These are phyloP conservation scores for Cyberlindnera petersonii DNA, from an alignment of 805 yeast species.

Conservation along the genomic window DNA sequence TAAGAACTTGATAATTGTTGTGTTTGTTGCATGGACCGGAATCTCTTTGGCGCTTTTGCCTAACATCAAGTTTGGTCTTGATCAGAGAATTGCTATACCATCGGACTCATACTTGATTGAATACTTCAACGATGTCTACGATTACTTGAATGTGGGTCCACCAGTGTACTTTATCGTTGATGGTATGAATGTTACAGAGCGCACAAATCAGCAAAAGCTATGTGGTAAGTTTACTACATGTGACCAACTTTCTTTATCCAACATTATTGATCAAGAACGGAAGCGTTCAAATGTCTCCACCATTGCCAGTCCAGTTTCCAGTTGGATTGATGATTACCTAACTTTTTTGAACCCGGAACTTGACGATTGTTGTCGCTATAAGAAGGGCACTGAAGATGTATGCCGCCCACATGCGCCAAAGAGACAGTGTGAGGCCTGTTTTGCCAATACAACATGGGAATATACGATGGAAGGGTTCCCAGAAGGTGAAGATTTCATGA, in stretches of 20 bases:
- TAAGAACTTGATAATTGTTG: conserved; percentile 43
- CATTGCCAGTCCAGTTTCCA: conserved; percentile 77
- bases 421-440: conserved; percentile 73
- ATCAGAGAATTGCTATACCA: conserved; percentile 87
- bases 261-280: conserved; percentile 80
- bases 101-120: conserved; percentile 73
- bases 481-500: conserved; percentile 63
- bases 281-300: conserved; percentile 61
- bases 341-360: conserved; percentile 83
- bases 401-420: conserved; percentile 67
- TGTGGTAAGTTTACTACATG: conserved; percentile 91
- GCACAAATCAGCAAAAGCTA: conserved; percentile 62
- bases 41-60: conserved; percentile 70
- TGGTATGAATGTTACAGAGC: conserved; percentile 56
- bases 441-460: conserved; percentile 57
- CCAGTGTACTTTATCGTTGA: conserved; percentile 85
- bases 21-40: conserved; percentile 63
- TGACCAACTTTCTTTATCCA: conserved; percentile 70
- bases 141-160: conserved; percentile 80
- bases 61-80: conserved; percentile 69
- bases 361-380: conserved; percentile 79
- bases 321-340: conserved; percentile 91
- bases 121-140: conserved; percentile 74
- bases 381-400: conserved; percentile 48
- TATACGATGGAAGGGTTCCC: conserved; percentile 83